Evolutionary conservation across 2,329 filamentous ascomycete genomes (phyloP).

Genomic region (Exophiala alcalophila): DNA sequence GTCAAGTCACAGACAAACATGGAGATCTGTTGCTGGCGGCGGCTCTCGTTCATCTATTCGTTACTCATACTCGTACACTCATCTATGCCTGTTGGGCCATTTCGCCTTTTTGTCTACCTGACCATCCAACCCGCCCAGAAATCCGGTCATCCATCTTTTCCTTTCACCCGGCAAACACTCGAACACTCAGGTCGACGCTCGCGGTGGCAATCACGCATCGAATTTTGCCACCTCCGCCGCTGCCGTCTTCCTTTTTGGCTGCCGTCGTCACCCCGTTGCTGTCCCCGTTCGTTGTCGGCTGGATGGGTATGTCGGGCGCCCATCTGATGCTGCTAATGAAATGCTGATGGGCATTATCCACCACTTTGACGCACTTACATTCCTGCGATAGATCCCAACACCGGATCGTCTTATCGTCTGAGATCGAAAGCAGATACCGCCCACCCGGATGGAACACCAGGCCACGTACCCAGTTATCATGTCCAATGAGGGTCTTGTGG

Average conservation of each 20-base stretch:
- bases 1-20: too few relatives aligned
- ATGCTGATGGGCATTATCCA: slow-evolving; percentile 74
- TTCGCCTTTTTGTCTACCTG: slow-evolving; percentile 13
- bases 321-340: slow-evolving; percentile 85
- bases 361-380: slow-evolving; percentile 79
- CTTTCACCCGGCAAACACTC: slow-evolving; percentile 63
- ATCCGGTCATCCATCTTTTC: background rate
- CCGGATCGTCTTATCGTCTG: slow-evolving; percentile 86
- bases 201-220: slow-evolving; percentile 84
- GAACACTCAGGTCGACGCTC: slow-evolving; percentile 75
- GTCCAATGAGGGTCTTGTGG: slow-evolving; percentile 78
- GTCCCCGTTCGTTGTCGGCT: slow-evolving; percentile 23
- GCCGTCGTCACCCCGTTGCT: slow-evolving; percentile 35
- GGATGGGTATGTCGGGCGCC: slow-evolving; percentile 64
- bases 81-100: too few relatives aligned
- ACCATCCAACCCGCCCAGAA: slow-evolving; percentile 14
- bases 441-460: slow-evolving; percentile 88
- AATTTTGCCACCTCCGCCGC: slow-evolving; percentile 60
- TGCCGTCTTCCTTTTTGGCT: slow-evolving; percentile 52
- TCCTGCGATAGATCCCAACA: slow-evolving; percentile 94
- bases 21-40: too few relatives aligned
- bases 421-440: slow-evolving; percentile 80
- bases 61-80: slow-evolving; percentile 27
- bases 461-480: slow-evolving; percentile 90
- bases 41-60: slow-evolving; percentile 15